Conservation (phyloP, 805 yeast genomes). For the Lipomyces starkeyi region DNA sequence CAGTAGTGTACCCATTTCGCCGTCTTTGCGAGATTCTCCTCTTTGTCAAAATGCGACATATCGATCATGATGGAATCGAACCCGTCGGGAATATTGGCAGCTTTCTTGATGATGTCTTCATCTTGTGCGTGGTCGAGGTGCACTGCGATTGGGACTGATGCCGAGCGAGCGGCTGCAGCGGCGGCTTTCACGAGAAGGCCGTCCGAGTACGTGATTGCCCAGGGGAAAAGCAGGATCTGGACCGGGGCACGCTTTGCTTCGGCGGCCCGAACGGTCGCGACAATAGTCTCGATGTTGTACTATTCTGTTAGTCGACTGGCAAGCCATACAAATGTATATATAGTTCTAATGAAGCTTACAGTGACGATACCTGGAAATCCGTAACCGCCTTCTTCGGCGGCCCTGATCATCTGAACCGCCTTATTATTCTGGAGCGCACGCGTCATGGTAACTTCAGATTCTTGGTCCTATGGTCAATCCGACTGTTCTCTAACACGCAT, state of each 20-base stretch:
- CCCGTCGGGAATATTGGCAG: slow-evolving; percentile 13
- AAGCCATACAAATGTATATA: not conserved
- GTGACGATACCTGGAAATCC: slow-evolving; percentile 17
- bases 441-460: not conserved
- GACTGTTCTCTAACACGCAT: not conserved
- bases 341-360: not conserved
- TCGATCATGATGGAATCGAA: slow-evolving; percentile 27
- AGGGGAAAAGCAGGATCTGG: slow-evolving; percentile 18
- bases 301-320: not conserved
- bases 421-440: slow-evolving; percentile 9
- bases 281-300: slow-evolving; percentile 20
- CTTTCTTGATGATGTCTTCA: slow-evolving; percentile 16
- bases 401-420: slow-evolving; percentile 19
- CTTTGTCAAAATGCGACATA: slow-evolving; percentile 24
- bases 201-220: slow-evolving; percentile 22
- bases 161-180: slow-evolving; percentile 14
- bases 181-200: slow-evolving; percentile 21
- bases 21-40: slow-evolving; percentile 18
- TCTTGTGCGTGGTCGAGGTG: slow-evolving; percentile 26
- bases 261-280: slow-evolving; percentile 20
- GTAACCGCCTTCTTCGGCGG: slow-evolving; percentile 20
- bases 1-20: slow-evolving; percentile 21
- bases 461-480: not conserved
- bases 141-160: slow-evolving; percentile 16
- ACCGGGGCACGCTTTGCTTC: slow-evolving; percentile 19